Evolutionary conservation across 139 green algal species (phyloP).

Genomic region (Coccomyxa sp.): DNA sequence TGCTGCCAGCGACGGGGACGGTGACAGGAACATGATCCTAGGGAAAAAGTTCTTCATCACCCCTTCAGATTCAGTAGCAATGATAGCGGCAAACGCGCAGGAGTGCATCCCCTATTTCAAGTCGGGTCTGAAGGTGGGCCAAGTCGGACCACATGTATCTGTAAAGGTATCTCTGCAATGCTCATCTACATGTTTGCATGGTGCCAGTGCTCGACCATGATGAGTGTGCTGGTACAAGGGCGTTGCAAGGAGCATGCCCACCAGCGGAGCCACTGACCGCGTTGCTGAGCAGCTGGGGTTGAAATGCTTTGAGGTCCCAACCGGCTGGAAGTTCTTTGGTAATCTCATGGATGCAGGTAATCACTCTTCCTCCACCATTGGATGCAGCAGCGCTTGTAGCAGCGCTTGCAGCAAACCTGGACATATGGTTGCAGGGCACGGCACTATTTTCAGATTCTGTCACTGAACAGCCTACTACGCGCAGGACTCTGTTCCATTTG

Average conservation of each 20-base stretch:
- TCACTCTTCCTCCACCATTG: not conserved
- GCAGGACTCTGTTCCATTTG: slow-evolving; percentile 87
- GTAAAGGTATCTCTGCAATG: not conserved
- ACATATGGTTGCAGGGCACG: not conserved
- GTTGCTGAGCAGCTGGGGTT: slow-evolving; percentile 81
- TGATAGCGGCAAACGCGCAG: slow-evolving; percentile 96
- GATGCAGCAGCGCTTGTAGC: not conserved
- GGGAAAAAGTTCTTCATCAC: slow-evolving; percentile 96
- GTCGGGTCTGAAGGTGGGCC: slow-evolving; percentile 81
- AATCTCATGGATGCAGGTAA: slow-evolving; percentile 95
- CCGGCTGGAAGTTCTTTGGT: slow-evolving; percentile 99
- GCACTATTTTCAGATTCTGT: not conserved
- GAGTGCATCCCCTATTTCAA: slow-evolving; percentile 97
- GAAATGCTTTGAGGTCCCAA: slow-evolving; percentile 94
- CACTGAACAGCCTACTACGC: not conserved
- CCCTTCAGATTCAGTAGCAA: slow-evolving; percentile 93
- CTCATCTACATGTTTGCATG: not conserved
- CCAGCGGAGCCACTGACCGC: slow-evolving; percentile 87
- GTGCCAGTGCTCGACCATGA: not conserved
- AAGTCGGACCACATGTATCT: not conserved
- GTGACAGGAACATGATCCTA: slow-evolving; percentile 99
- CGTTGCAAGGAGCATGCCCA: slow-evolving; percentile 97
- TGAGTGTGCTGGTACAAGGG: slow-evolving; percentile 49
- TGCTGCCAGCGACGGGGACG: slow-evolving; percentile 87
- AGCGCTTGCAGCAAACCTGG: not conserved